Evolutionary conservation across 177 flowering plant genomes (phyloP).

Genomic region (Vitis hybrid): DNA sequence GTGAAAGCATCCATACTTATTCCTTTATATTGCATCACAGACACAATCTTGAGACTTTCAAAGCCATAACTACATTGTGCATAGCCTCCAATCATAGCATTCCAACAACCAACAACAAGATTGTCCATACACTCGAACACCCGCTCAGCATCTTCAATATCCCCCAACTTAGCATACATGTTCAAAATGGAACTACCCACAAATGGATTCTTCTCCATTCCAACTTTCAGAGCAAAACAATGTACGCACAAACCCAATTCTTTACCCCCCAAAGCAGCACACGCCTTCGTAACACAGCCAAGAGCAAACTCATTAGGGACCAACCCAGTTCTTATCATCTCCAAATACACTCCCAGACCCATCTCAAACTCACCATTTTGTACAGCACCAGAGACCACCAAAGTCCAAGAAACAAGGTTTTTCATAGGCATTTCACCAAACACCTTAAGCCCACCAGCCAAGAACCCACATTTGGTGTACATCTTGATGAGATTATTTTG

Average conservation of each 20-base stretch:
- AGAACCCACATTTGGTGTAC: constrained; percentile 32
- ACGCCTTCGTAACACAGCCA: constrained; percentile 42
- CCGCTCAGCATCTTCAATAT: constrained; percentile 28
- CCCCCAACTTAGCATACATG: constrained; percentile 42
- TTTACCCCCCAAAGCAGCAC: constrained; percentile 13
- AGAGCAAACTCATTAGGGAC: constrained; percentile 49
- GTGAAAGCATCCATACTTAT: constrained; percentile 36
- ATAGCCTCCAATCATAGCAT: constrained; percentile 54
- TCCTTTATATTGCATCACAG: constrained; percentile 28
- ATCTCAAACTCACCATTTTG: constrained; percentile 34
- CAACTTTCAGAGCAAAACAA: constrained; percentile 39
- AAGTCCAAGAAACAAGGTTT: constrained; percentile 59
- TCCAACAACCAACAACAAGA: constrained; percentile 51
- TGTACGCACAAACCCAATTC: constrained; percentile 38
- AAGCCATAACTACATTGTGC: constrained; percentile 35
- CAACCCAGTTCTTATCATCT: constrained; percentile 37
- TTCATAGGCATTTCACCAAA: constrained; percentile 47
- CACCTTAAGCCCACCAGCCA: constrained; percentile 29
- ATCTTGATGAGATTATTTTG: constrained; percentile 40
- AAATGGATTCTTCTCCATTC: constrained; percentile 32
- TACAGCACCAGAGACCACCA: constrained; percentile 37
- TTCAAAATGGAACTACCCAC: constrained; percentile 41
- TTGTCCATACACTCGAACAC: constrained; percentile 27
- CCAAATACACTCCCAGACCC: constrained; percentile 31
- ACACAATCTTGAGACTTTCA: constrained; percentile 30